Percentiles rank a stretch among this genome's conserved stretches.
These are phyloP conservation scores for Boeremia lycopersici DNA, from an alignment of 2,329 filamentous ascomycete genomes.

Conservation along the genomic window DNA sequence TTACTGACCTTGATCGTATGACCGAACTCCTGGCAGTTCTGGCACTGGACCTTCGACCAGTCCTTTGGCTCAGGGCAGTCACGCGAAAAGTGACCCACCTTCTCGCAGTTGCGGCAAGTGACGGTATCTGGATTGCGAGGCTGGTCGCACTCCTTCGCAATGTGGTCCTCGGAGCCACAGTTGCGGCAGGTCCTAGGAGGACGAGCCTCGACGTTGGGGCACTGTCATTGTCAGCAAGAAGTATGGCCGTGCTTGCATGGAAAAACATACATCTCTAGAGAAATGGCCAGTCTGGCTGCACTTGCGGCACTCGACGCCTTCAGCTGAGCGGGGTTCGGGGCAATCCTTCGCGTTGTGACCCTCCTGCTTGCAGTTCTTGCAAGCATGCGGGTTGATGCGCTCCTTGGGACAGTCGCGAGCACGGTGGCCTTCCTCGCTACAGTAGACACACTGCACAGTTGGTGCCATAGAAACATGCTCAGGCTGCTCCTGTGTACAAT, in stretches of 20 bases:
- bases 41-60: constrained; percentile 55
- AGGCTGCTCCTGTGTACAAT: constrained; percentile 63
- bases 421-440: constrained; percentile 67
- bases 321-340: constrained; percentile 54
- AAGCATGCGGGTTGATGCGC: constrained; percentile 67
- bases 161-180: constrained; percentile 46
- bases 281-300: constrained; percentile 60
- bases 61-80: constrained; percentile 65
- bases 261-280: constrained; percentile 37
- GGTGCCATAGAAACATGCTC: constrained; percentile 53
- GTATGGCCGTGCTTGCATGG: neutral
- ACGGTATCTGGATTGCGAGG: constrained; percentile 48
- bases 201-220: constrained; percentile 38
- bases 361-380: constrained; percentile 69
- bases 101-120: constrained; percentile 66
- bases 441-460: constrained; percentile 68
- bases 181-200: constrained; percentile 42
- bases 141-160: constrained; percentile 46
- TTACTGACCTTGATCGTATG: constrained; percentile 40
- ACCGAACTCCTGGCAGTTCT: constrained; percentile 52
- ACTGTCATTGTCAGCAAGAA: constrained; percentile 30
- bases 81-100: constrained; percentile 64
- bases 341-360: constrained; percentile 48
- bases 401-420: constrained; percentile 66
- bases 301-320: constrained; percentile 68